Evolutionary conservation across 2,329 filamentous ascomycete species (phyloP), one percentile per base, ranked within the genome.

Genomic region (Scopulariopsis brevicaulis): DNA sequence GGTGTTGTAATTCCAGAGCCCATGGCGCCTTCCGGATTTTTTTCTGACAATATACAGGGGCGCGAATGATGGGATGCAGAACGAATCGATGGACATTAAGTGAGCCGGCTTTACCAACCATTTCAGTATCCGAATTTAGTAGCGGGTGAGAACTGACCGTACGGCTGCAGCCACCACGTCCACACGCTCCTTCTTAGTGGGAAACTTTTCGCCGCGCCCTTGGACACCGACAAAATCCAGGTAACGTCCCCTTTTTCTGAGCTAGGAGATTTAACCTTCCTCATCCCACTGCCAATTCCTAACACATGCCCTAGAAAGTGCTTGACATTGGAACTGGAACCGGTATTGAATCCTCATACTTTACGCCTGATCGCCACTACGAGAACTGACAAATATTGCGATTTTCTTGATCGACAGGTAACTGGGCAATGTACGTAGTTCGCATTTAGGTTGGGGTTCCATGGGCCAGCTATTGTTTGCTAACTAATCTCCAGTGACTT

Each of bases 261-360:
- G 2, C 64, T 62, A 32, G 4, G 28, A 32, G 4, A 8, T 4
- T 4, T 32, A 8, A 32, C 4, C 35, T 24, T 28, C 58, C 71
- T 71, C 28, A n/a, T 14, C n/a, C 37, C 11, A 40, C 4, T 32
- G 37, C 3, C n/a, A 8, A 20, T 20, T 18, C 15, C 28, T 54
- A n/a, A 54, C 18, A 18, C 5, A 14, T 7, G 2, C n/a, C 7
- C n/a, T 37, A 63, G 61, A 64, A 57, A 50, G 59, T 62, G 1
- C 65, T 82, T 22, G 77, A 81, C 59, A 68, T 82, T 11, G 77
- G 79, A 50, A 83, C 80, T 3, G 82, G 81, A 35, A 79, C 79
- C 1, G 80, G 80, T 56, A 56, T 20, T n/a, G 8, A 48, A 48
- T 4, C 7, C n/a, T 48, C 11, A 3, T 18, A 20, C 10, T 48